Base-by-base conservation (phyloP, 306 rosid genomes). In the Hippophae tibetana region DNA sequence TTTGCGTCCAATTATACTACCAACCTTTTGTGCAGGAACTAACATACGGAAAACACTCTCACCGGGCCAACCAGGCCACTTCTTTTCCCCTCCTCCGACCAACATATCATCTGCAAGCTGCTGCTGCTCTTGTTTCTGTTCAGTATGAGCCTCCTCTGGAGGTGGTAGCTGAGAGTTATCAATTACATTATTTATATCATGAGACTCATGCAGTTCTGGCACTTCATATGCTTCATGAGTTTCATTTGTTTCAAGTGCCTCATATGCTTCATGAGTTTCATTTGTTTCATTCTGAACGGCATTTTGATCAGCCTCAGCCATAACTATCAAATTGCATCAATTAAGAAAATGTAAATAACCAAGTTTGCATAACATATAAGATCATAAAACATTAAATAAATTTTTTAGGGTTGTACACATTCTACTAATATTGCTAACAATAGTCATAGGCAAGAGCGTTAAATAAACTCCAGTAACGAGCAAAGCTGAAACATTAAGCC, bases 61-160 rank as follows among this genome's bases (percentile, higher is more conserved):
- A 7, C 97, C 99, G 0, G 99, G 99, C 99, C 95, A 93, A 59
- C 99, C 99, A 0, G 94, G 99, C 99, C 99, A 93, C 73, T 81
- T 93, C 81, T 89, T 93, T 78, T 93, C 99, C 6, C 82, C 92
- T 74, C 56, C 78, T 58, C 70, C 85, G 27, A 46, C 14, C 18
- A 58, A 69, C 13, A 78, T 18, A 66, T 72, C 92, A 49, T 90
- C 85, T 26, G 64, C 78, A 8, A 13, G 78, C 48, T 45, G 13
- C 10, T 46, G 50, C 50, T 46, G 13, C 3, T 66, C 87, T 47
- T 40, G 78, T 23, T 61, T 57, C 10, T 42, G 64, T 55, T 66
- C 72, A 11, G 43, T 47, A 13, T 14, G 42, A 0, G 42, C 10
- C 13, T 13, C 66, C 52, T 25, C 64, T n/a, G 48, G 64, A 23